Conservation (phyloP, 2,329 filamentous ascomycete genomes). For the Hyphodiscus sp. region DNA sequence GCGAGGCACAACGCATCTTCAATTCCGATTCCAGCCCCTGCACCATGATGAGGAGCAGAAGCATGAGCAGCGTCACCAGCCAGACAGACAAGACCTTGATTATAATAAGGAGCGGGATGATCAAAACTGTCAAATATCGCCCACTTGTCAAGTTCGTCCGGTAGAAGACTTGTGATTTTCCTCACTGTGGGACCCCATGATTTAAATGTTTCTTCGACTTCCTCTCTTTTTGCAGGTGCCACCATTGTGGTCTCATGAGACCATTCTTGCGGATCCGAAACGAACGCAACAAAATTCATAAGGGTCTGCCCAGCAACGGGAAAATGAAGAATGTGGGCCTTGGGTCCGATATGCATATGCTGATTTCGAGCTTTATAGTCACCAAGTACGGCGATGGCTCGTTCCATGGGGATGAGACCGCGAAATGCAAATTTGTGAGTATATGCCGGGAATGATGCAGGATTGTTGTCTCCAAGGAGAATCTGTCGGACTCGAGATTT, state of each 20-base stretch:
- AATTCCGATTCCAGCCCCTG: constrained; percentile 49
- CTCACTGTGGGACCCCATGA: constrained; percentile 32
- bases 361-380: constrained; percentile 39
- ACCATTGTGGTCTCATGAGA: constrained; percentile 35
- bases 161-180: constrained; percentile 4
- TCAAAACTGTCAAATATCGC: constrained; percentile 51
- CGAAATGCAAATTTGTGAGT: constrained; percentile 53
- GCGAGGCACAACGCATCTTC: constrained; percentile 38
- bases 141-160: constrained; percentile 42
- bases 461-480: constrained; percentile 41
- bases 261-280: constrained; percentile 33
- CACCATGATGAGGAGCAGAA: constrained; percentile 46
- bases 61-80: constrained; percentile 54
- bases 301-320: constrained; percentile 47
- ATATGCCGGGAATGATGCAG: constrained; percentile 42
- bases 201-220: constrained; percentile 34
- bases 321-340: constrained; percentile 52
- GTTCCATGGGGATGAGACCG: constrained; percentile 50
- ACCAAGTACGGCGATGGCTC: constrained; percentile 41
- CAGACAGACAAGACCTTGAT: constrained; percentile 38
- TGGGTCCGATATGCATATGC: constrained; percentile 49
- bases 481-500: constrained; percentile 46
- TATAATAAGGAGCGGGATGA: constrained; percentile 39
- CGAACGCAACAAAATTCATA: constrained; percentile 48
- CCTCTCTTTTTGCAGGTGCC: constrained; percentile 32